Evolutionary conservation across 306 rosid genomes (phyloP).

Genomic region (Begonia loranthoides): DNA sequence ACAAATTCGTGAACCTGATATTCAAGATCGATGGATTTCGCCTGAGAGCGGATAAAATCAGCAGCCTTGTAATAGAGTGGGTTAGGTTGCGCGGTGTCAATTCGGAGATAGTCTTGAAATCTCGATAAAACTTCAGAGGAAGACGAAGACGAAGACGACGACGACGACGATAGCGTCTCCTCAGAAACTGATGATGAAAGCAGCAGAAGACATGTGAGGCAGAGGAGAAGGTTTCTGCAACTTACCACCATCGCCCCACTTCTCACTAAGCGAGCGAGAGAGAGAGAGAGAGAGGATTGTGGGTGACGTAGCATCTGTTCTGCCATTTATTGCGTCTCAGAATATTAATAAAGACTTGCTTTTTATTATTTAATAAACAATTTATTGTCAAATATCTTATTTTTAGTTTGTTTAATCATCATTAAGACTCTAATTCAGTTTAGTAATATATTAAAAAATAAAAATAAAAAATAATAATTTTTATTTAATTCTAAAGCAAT

Average conservation of each 20-base stretch:
- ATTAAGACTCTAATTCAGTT: too few relatives aligned
- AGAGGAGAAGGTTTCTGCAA: constrained; percentile 3
- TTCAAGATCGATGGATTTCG: constrained; percentile 53
- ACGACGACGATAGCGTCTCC: constrained; percentile 5
- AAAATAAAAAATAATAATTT: too few relatives aligned
- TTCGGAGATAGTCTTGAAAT: constrained; percentile 68
- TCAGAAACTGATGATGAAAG: constrained; percentile 1
- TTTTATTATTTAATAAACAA: too few relatives aligned
- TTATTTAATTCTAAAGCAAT: too few relatives aligned
- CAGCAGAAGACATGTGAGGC: constrained; percentile 7
- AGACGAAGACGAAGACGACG: constrained; percentile 10
- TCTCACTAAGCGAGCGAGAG: too few relatives aligned
- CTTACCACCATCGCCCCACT: neutral
- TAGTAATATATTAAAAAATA: too few relatives aligned
- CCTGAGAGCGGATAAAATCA: constrained; percentile 40
- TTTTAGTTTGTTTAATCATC: too few relatives aligned
- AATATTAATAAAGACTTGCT: too few relatives aligned
- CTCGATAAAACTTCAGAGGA: constrained; percentile 25
- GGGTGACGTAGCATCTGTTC: too few relatives aligned
- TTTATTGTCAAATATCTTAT: too few relatives aligned
- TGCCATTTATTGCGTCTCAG: too few relatives aligned
- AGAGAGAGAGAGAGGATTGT: too few relatives aligned
- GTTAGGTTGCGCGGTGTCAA: constrained; percentile 70
- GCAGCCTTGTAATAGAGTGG: constrained; percentile 55
- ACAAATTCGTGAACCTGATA: constrained; percentile 49